phyloP scores from a whole-genome alignment of 164 flowering plant species.

The Vitis rotundifolia region DNA sequence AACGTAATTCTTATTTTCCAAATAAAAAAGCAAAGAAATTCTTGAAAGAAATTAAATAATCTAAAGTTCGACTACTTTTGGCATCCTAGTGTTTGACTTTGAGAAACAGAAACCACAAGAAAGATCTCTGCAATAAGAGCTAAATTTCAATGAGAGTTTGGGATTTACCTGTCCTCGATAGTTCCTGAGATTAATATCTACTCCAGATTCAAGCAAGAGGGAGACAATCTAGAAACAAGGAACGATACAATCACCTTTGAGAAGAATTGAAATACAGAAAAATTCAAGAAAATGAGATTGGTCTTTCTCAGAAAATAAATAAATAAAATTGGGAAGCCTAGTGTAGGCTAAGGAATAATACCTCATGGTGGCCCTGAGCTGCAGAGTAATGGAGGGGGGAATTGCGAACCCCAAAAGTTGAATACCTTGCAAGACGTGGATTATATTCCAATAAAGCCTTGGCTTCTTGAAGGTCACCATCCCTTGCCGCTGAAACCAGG shows the following conservation, averaged over 20 bases:
- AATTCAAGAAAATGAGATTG: neutral
- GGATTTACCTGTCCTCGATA: conserved; percentile 87
- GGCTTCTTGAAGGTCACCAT: conserved; percentile 95
- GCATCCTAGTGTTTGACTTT: too few relatives aligned
- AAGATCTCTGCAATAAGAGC: neutral
- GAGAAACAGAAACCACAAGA: too few relatives aligned
- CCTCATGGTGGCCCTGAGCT: conserved; percentile 98
- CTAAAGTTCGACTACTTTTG: too few relatives aligned
- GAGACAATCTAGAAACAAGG: conserved; percentile 62
- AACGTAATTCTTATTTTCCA: neutral
- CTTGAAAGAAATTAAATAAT: neutral
- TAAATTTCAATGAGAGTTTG: conserved; percentile 1
- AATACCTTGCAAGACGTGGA: conserved; percentile 86
- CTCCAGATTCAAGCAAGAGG: conserved; percentile 84
- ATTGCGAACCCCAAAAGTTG: conserved; percentile 92
- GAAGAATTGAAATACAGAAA: too few relatives aligned
- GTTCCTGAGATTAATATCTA: conserved; percentile 87
- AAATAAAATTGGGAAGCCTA: neutral
- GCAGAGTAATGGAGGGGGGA: conserved; percentile 97
- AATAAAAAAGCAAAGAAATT: neutral
- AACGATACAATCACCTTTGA: neutral
- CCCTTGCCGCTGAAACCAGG: conserved; percentile 94
- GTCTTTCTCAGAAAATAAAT: neutral
- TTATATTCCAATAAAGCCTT: conserved; percentile 85
- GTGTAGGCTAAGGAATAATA: conserved; percentile 21